Evolutionary conservation across 2,329 filamentous ascomycete species (phyloP), one percentile per base, ranked within the genome.

Genomic region (Remersonia thermophila): DNA sequence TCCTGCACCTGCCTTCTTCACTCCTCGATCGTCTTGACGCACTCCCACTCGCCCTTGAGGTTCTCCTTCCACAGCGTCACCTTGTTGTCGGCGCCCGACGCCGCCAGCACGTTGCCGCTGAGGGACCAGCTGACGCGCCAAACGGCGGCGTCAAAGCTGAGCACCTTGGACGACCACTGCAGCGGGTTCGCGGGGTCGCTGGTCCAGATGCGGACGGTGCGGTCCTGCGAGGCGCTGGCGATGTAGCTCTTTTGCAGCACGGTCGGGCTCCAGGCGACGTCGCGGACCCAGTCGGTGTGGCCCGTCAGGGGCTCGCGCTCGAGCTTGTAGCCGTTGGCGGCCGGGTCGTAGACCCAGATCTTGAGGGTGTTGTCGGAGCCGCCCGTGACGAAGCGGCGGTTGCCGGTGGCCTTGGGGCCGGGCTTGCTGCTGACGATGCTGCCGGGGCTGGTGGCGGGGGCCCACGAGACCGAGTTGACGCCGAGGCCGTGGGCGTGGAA

Each of bases 51-150:
- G 37, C 91, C 91, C 57, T 82, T 83, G 50, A 98, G 66, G 57
- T 93, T 93, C 72, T 98, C 91, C 72, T 96, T 98, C 89, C 89
- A 98, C 58, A 98, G 62, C 36, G 81, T 93, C 38, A 98, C 87
- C 65, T 93, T 87, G 69, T 98, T 98, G 62, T 98, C 89, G 17
- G 82, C 84, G 27, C 85, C 85, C 55, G 83, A 91, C 44, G 95
- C 85, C 8, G 91, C 91, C 51, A 98, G 69, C 14, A 96, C 87
- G 57, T 98, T 98, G 35, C 91, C 91, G 59, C 85, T 94, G 55
- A 96, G 67, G 51, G 86, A 94, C 91, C 91, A 98, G 69, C 85
- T 95, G 31, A 95, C 91, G 38, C 91, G 78, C 91, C 91, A 98
- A 40, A 94, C 73, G 32, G 87, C 80, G 4, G 81, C 77, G 43